Evolutionary conservation across 2,329 filamentous ascomycete genomes (phyloP).

Genomic region (Aureobasidium sp.): DNA sequence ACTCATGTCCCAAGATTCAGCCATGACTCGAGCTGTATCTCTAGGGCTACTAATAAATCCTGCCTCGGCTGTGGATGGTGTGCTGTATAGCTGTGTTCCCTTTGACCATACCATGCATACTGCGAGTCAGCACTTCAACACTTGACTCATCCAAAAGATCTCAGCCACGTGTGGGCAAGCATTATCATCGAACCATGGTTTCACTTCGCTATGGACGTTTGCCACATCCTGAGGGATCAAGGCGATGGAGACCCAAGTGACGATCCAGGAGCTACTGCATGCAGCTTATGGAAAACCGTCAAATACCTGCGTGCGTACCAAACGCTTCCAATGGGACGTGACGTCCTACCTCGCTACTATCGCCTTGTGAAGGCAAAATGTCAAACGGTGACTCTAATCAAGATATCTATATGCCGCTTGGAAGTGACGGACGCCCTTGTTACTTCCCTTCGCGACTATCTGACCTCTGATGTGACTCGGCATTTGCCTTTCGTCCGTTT

Average conservation of each 20-base stretch:
- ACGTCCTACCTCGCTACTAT: not conserved
- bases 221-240: not conserved
- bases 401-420: not conserved
- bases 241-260: not conserved
- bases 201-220: not conserved
- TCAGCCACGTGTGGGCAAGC: not conserved
- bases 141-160: not conserved
- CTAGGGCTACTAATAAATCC: not conserved
- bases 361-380: not conserved
- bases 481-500: not conserved
- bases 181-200: not conserved
- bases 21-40: not conserved
- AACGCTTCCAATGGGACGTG: not conserved
- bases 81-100: not conserved
- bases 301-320: not conserved
- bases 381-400: not conserved
- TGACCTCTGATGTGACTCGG: not conserved
- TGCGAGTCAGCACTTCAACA: not conserved
- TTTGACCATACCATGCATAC: not conserved
- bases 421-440: not conserved
- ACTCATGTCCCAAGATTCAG: constrained; percentile 1
- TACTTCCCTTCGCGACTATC: not conserved
- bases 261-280: not conserved
- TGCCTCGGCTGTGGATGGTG: not conserved
- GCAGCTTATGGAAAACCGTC: not conserved